These are phyloP conservation scores for Pisolithus tinctorius DNA, from an alignment of 768 basidiomycete species.

Conservation along the genomic window DNA sequence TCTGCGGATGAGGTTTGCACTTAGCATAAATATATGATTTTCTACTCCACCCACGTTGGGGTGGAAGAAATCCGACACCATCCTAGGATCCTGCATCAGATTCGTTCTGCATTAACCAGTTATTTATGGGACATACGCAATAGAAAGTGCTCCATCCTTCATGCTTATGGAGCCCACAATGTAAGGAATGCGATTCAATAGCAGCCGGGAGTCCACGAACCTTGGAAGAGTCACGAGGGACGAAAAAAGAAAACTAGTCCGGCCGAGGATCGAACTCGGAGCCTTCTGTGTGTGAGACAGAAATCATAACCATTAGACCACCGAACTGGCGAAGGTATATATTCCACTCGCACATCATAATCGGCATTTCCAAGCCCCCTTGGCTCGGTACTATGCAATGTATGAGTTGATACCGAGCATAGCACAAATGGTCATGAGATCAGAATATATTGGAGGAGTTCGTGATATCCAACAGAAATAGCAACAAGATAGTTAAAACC, in stretches of 20 bases:
- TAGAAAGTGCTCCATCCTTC: slow-evolving; percentile 22
- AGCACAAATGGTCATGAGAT: background rate
- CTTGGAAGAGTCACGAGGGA: background rate
- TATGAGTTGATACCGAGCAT: background rate
- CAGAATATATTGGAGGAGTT: background rate
- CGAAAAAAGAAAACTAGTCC: slow-evolving; percentile 20
- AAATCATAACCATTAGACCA: slow-evolving; percentile 34
- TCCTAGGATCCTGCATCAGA: slow-evolving; percentile 39
- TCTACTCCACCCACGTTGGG: slow-evolving; percentile 94
- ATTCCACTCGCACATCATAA: background rate
- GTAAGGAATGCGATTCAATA: background rate
- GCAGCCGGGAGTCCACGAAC: background rate
- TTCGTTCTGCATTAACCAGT: background rate
- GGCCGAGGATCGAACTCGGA: slow-evolving; percentile 33
- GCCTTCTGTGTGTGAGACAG: slow-evolving; percentile 33
- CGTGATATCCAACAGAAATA: slow-evolving; percentile 5
- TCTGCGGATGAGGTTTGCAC: slow-evolving; percentile 68
- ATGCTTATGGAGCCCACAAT: slow-evolving; percentile 5
- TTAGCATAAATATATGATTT: slow-evolving; percentile 91
- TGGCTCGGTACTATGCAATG: background rate
- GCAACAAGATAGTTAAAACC: background rate
- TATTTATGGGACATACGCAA: slow-evolving; percentile 16
- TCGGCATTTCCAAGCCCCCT: background rate
- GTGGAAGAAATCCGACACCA: slow-evolving; percentile 97
- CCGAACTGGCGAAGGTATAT: slow-evolving; percentile 16